phyloP scores from a whole-genome alignment of 495 filamentous ascomycete species.

The Pyronema domesticum region DNA sequence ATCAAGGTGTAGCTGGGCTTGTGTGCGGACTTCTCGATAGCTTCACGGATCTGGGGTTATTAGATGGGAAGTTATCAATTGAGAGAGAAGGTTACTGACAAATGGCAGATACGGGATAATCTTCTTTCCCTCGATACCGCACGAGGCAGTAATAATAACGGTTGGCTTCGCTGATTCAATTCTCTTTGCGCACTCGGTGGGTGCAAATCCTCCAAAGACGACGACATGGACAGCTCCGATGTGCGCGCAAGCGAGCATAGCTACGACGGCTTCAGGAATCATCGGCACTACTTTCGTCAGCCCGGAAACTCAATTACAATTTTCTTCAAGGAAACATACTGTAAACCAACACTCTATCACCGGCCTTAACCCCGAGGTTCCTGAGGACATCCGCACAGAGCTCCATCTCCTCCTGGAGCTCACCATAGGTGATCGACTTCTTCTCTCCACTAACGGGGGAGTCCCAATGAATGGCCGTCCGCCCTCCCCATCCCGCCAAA shows the following conservation, averaged over 20 bases:
- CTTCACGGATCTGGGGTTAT: constrained; percentile 25
- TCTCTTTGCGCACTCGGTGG: constrained; percentile 64
- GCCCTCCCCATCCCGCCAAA: constrained; percentile 48
- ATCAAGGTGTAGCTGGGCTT: constrained; percentile 30
- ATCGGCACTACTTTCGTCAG: constrained; percentile 54
- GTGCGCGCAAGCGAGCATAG: constrained; percentile 61
- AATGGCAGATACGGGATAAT: constrained; percentile 21
- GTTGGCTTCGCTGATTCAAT: constrained; percentile 66
- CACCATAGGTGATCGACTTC: constrained; percentile 49
- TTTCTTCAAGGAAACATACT: constrained; percentile 36
- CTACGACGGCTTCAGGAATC: constrained; percentile 76
- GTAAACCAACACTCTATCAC: constrained; percentile 85
- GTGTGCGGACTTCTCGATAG: constrained; percentile 31
- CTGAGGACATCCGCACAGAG: constrained; percentile 63
- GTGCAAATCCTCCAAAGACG: constrained; percentile 82
- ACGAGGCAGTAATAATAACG: constrained; percentile 71
- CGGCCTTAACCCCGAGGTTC: constrained; percentile 67
- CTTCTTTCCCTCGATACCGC: constrained; percentile 74
- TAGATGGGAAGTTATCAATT: not conserved
- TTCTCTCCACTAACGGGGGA: constrained; percentile 66
- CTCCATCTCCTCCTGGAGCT: constrained; percentile 70
- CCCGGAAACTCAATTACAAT: not conserved
- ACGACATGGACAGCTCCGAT: constrained; percentile 80
- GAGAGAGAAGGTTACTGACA: constrained; percentile 3
- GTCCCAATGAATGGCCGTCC: constrained; percentile 70